phyloP scores from a whole-genome alignment of 148 eudicot genomes.

The Drosera capensis region DNA sequence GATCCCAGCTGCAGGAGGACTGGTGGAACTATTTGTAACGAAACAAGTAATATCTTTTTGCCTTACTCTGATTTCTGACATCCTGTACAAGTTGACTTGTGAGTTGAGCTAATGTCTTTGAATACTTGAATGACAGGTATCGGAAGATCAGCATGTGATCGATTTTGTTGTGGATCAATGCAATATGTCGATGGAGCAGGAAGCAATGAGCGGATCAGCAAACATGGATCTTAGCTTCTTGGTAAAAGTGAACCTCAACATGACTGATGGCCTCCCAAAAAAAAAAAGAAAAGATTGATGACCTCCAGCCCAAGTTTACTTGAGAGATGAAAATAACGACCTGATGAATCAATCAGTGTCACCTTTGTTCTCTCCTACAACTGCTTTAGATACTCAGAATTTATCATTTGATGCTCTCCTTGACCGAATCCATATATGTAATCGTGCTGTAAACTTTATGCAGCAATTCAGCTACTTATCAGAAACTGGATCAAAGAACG shows the following conservation, averaged over 20 bases:
- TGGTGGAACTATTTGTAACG: conserved; percentile 63
- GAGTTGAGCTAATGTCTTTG: background rate
- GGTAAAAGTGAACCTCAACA: conserved; percentile 6
- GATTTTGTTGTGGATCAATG: conserved; percentile 56
- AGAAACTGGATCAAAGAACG: conserved; percentile 14
- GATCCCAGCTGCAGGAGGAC: conserved; percentile 61
- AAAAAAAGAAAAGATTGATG: no score
- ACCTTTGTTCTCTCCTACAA: conserved; percentile 16
- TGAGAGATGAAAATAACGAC: conserved; percentile 9
- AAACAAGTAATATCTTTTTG: conserved; percentile 45
- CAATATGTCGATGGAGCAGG: conserved; percentile 35
- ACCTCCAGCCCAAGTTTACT: conserved; percentile 6
- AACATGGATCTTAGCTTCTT: conserved; percentile 18
- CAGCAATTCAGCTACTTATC: conserved; percentile 25
- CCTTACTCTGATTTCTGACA: background rate
- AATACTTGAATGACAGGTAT: conserved; percentile 21
- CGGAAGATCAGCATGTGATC: conserved; percentile 54
- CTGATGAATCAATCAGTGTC: conserved; percentile 10
- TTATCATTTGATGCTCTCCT: conserved; percentile 19
- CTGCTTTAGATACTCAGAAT: conserved; percentile 12
- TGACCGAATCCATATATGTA: conserved; percentile 16
- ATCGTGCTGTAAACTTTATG: conserved; percentile 28
- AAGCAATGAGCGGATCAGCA: conserved; percentile 18
- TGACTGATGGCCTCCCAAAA: conserved; percentile 9
- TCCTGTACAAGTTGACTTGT: background rate